These are phyloP conservation scores for Dittrichia graveolens DNA, from an alignment of 129 eudicot species.

Conservation along the genomic window DNA sequence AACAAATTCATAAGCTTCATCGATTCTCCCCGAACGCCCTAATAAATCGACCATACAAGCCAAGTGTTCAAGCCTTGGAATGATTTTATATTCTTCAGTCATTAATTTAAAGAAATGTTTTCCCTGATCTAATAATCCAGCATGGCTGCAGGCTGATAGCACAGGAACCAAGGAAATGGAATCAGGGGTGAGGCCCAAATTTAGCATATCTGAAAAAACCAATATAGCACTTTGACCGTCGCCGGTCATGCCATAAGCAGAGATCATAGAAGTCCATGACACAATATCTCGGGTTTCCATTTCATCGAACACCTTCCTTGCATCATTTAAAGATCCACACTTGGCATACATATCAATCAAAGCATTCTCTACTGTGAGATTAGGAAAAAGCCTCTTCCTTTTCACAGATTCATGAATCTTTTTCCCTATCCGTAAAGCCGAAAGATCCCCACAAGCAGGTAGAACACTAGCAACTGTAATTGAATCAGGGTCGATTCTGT, in stretches of 20 bases:
- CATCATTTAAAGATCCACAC: constrained; percentile 75
- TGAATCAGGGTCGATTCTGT: constrained; percentile 58
- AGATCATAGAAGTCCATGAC: constrained; percentile 89
- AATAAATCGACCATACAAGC: constrained; percentile 87
- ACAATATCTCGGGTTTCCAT: constrained; percentile 66
- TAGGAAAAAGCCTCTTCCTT: constrained; percentile 61
- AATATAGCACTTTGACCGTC: constrained; percentile 62
- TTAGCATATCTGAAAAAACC: constrained; percentile 57
- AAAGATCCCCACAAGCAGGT: constrained; percentile 95
- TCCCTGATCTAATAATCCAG: constrained; percentile 76
- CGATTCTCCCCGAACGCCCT: constrained; percentile 65
- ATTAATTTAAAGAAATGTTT: constrained; percentile 50
- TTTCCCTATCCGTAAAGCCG: constrained; percentile 64
- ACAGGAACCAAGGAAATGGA: constrained; percentile 78
- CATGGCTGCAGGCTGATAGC: constrained; percentile 94
- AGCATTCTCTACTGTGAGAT: constrained; percentile 74
- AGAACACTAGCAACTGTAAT: constrained; percentile 78
- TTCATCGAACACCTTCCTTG: constrained; percentile 66
- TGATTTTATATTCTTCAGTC: constrained; percentile 55
- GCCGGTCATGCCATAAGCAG: constrained; percentile 87
- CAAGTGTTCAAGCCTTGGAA: constrained; percentile 76
- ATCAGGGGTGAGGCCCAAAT: constrained; percentile 65
- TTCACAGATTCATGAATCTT: constrained; percentile 62
- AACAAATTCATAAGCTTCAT: constrained; percentile 63
- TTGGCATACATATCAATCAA: constrained; percentile 92